Evolutionary conservation across 345 rosid genomes (phyloP), one percentile per base, ranked within the genome.

Genomic region (Streptanthus diversifolius): DNA sequence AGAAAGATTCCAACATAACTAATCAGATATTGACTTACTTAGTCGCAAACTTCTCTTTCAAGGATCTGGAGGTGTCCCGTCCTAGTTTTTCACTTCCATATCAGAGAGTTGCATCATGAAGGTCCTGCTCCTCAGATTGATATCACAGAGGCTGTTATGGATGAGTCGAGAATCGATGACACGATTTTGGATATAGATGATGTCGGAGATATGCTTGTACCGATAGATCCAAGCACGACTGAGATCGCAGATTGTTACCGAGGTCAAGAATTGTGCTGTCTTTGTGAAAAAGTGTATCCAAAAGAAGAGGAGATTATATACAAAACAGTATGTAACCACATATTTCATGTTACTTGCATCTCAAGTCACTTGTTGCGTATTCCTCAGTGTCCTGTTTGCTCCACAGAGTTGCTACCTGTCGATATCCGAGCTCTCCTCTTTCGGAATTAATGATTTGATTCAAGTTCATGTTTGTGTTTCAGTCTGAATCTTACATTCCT

Each of bases 341-440:
- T 66, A 13, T 51, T 51, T 5, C 59, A n/a, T n/a, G 60, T 11
- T 51, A 22, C 24, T 66, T 66, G 59, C 13, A 66, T 66, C 36
- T 51, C 71, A 30, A 35, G 30, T 40, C 58, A 68, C 72, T 27
- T 54, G 72, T 13, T 41, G 44, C 22, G 8, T 18, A 41, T 36
- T 55, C 54, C 30, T 18, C 53, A 13, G 1, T 54, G 63, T 40
- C 63, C 17, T 53, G 27, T 53, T 25, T 68, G 63, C 17, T 53
- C 3, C 5, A 1, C 3, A 15, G 6, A 41, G 3, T 8, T 65
- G 54, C 15, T 1, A 3, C 40, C 55, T 0, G 9, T 43, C 27
- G 45, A 48, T 25, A 33, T 65, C 40, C 33, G 22, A 65, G 15
- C 52, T 17, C 62, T 68, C 7, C 63, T 68, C 22, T 66, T 65